A percentile compares a stretch with the other conserved stretches of the same genome.
Evolutionary conservation across 176 grass and related monocot genomes (phyloP).

Genomic region (Ampelocalamus luodianensis): DNA sequence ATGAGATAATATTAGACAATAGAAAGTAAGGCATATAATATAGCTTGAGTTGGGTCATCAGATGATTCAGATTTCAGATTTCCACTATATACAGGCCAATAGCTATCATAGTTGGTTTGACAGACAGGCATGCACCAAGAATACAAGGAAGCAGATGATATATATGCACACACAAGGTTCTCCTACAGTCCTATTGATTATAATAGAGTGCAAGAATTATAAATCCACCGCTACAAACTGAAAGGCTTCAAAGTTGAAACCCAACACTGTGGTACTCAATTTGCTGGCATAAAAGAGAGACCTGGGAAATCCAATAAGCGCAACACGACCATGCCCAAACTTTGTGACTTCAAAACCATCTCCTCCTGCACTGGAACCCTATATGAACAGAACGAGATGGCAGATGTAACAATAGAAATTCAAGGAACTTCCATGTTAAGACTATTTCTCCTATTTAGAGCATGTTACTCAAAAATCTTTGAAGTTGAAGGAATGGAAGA

Average conservation of each 20-base stretch:
- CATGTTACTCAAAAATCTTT: background rate
- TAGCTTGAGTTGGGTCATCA: conserved; percentile 14
- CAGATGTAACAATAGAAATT: background rate
- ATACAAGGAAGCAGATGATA: conserved; percentile 4
- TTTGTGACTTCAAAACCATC: conserved; percentile 99
- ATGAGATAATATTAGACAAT: conserved; percentile 6
- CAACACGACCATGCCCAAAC: conserved; percentile 97
- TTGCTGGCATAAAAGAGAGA: conserved; percentile 42
- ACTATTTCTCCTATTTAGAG: background rate
- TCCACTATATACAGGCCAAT: conserved; percentile 8
- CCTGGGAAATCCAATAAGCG: conserved; percentile 98
- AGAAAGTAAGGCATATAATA: background rate
- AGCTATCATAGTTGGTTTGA: conserved; percentile 8
- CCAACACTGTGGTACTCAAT: conserved; percentile 1
- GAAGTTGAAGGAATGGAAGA: background rate
- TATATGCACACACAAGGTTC: conserved; percentile 7
- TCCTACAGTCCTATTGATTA: conserved; percentile 22
- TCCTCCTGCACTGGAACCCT: conserved; percentile 90
- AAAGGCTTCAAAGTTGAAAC: background rate
- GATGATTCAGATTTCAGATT: conserved; percentile 26
- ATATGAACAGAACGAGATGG: conserved; percentile 34
- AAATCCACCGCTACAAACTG: background rate
- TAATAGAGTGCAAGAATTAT: background rate
- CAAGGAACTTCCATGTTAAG: background rate
- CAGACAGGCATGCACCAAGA: conserved; percentile 33